phyloP scores from a whole-genome alignment of 257 asterid genomes.

The Marsdenia floribunda region DNA sequence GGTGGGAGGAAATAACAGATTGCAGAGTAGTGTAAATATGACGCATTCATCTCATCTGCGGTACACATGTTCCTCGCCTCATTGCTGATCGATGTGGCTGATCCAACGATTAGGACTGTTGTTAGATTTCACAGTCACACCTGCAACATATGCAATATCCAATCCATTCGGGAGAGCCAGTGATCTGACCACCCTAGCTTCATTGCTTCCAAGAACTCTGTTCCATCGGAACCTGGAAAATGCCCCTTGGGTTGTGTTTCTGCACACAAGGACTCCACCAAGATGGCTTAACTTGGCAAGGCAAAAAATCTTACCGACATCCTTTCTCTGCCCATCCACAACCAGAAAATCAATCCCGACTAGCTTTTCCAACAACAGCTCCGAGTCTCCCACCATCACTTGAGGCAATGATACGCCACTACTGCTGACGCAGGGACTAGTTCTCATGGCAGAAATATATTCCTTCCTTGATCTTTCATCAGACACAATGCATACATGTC shows the following conservation, averaged over 20 bases:
- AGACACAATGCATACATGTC: conserved; percentile 28
- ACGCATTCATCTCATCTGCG: conserved; percentile 8
- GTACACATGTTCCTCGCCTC: conserved; percentile 34
- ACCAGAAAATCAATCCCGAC: conserved; percentile 29
- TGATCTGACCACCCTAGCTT: conserved; percentile 22
- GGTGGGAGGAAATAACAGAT: background rate
- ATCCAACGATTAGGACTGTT: conserved; percentile 22
- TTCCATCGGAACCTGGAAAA: conserved; percentile 22
- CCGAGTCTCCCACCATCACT: conserved; percentile 28
- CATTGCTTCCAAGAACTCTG: conserved; percentile 3
- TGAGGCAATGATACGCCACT: conserved; percentile 18
- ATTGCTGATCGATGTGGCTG: conserved; percentile 22
- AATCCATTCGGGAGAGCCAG: conserved; percentile 30
- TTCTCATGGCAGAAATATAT: conserved; percentile 23
- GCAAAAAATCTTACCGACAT: conserved; percentile 14
- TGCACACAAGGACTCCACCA: conserved; percentile 32
- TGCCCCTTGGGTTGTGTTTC: conserved; percentile 9
- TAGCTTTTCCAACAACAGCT: conserved; percentile 23
- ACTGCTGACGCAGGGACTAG: background rate
- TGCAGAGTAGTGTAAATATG: too few relatives aligned
- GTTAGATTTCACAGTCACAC: background rate
- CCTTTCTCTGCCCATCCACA: conserved; percentile 24
- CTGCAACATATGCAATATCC: conserved; percentile 27
- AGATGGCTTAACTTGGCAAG: conserved; percentile 23
- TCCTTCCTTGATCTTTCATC: conserved; percentile 24